phyloP scores from a whole-genome alignment of 2,329 filamentous ascomycete genomes.

The Botrytis hyacinthi region DNA sequence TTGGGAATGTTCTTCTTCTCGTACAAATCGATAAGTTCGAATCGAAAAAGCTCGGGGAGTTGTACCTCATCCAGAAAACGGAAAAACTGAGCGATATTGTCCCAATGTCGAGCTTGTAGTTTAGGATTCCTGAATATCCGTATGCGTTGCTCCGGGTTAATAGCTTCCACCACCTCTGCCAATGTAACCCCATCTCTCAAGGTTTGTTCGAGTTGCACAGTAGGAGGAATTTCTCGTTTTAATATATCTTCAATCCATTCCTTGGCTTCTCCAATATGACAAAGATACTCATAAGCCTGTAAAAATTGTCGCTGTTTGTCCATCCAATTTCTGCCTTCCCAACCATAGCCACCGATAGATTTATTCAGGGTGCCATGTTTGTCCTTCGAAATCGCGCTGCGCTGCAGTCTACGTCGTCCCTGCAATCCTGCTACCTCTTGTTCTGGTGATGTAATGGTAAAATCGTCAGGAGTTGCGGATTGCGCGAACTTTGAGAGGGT shows the following conservation, averaged over 20 bases:
- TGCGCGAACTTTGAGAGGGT: slow-evolving; percentile 82
- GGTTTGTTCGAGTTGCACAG: slow-evolving; percentile 90
- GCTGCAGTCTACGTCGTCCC: slow-evolving; percentile 78
- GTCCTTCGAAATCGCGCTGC: slow-evolving; percentile 46
- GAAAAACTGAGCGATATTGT: slow-evolving; percentile 97
- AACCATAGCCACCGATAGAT: slow-evolving; percentile 57
- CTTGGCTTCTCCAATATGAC: slow-evolving; percentile 97
- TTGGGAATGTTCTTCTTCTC: slow-evolving; percentile 99
- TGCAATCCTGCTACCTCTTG: slow-evolving; percentile 87
- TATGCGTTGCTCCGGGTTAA: slow-evolving; percentile 72
- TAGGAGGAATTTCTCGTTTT: slow-evolving; percentile 79
- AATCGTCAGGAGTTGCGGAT: slow-evolving; percentile 72
- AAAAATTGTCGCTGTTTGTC: slow-evolving; percentile 96
- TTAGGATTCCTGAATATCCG: slow-evolving; percentile 84
- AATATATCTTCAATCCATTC: slow-evolving; percentile 98
- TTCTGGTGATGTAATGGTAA: slow-evolving; percentile 71
- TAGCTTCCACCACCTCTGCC: slow-evolving; percentile 86
- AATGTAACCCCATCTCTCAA: slow-evolving; percentile 90
- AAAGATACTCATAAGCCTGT: slow-evolving; percentile 96
- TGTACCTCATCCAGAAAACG: slow-evolving; percentile 88
- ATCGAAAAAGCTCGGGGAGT: slow-evolving; percentile 91
- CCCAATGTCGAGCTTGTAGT: slow-evolving; percentile 91
- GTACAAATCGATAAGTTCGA: slow-evolving; percentile 95
- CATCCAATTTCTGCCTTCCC: slow-evolving; percentile 94
- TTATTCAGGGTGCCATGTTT: slow-evolving; percentile 48